Conservation (phyloP, 2,329 filamentous ascomycete species). For the Hymenoscyphus albidus region DNA sequence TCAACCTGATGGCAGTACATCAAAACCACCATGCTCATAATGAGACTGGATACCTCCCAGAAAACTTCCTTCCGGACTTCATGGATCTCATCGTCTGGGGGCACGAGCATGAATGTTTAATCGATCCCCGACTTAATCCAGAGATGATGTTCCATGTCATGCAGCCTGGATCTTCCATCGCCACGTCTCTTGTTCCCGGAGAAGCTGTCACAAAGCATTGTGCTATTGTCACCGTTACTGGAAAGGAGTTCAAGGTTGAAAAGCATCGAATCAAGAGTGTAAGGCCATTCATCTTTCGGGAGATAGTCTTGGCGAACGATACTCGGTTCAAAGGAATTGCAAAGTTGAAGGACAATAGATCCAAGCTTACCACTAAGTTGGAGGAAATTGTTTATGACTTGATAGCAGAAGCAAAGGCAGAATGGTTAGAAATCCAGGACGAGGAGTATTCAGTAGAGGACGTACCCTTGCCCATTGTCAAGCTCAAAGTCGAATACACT, state of each 20-base stretch:
- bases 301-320: conserved; percentile 74
- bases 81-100: conserved; percentile 93
- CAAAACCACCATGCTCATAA: conserved; percentile 95
- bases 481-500: conserved; percentile 86
- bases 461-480: conserved; percentile 75
- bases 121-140: conserved; percentile 76
- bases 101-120: conserved; percentile 93
- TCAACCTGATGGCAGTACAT: conserved; percentile 91
- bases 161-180: conserved; percentile 94
- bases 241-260: conserved; percentile 74
- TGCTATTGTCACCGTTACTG: conserved; percentile 77
- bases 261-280: conserved; percentile 83
- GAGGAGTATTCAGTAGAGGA: conserved; percentile 57
- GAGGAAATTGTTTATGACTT: conserved; percentile 78
- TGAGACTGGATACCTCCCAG: conserved; percentile 88
- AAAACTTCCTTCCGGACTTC: conserved; percentile 88
- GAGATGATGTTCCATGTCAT: conserved; percentile 94
- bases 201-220: conserved; percentile 92
- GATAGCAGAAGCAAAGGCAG: conserved; percentile 76
- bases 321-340: conserved; percentile 73
- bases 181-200: conserved; percentile 84
- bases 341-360: conserved; percentile 76
- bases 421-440: conserved; percentile 78
- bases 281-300: conserved; percentile 82
- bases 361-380: conserved; percentile 72